These are phyloP conservation scores for Andrographis paniculata DNA, from an alignment of 305 asterid genomes.

Conservation along the genomic window DNA sequence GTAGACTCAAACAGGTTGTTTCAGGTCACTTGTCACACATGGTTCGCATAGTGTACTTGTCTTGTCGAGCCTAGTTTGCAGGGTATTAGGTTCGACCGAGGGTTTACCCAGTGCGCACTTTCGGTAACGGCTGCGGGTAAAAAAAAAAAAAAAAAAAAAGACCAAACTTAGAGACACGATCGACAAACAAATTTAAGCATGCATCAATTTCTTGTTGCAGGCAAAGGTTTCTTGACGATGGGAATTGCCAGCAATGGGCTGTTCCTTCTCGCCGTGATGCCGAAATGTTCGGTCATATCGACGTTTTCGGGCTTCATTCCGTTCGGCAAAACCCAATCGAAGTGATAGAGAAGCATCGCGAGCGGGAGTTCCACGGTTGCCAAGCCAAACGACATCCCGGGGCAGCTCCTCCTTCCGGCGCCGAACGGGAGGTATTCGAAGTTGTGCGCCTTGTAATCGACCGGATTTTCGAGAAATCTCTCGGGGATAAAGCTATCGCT, in stretches of 20 bases:
- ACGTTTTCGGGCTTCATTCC: neutral
- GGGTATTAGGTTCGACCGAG: no score
- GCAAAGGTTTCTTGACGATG: neutral
- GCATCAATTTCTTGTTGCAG: neutral
- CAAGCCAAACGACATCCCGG: neutral
- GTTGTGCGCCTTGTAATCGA: neutral
- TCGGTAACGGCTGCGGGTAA: no score
- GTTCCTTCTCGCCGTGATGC: neutral
- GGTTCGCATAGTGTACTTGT: no score
- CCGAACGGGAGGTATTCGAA: neutral
- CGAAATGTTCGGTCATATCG: neutral
- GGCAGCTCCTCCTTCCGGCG: neutral
- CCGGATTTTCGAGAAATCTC: neutral
- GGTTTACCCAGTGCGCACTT: no score
- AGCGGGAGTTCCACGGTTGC: neutral
- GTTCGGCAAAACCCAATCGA: constrained; percentile 1
- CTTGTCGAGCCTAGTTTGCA: no score
- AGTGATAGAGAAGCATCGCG: neutral
- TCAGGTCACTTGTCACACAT: no score
- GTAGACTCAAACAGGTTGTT: no score
- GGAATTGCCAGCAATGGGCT: neutral
- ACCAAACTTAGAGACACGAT: no score
- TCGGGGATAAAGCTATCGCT: neutral
- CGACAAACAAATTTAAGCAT: no score
- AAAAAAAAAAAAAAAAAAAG: no score